Conservation (phyloP, 176 grass and related monocot genomes). For the Raddia distichophylla region DNA sequence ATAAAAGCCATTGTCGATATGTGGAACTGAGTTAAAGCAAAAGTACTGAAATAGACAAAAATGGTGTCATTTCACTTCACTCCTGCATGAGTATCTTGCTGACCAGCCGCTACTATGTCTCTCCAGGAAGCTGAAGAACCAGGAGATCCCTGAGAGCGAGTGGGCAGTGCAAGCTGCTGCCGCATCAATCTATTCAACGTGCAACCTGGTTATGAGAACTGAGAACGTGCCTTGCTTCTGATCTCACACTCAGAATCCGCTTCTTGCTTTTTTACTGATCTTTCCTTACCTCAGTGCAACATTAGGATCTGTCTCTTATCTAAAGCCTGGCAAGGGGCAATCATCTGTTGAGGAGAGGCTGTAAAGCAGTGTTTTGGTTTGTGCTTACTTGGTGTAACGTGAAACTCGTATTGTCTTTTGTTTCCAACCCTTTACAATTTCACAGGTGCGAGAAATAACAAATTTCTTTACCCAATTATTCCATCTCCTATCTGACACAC, state of each 20-base stretch:
- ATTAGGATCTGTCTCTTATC: constrained; percentile 26
- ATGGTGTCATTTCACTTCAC: neutral
- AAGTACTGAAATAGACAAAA: neutral
- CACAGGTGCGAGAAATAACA: constrained; percentile 48
- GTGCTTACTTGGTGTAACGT: constrained; percentile 46
- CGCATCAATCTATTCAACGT: constrained; percentile 92
- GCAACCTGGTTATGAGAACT: constrained; percentile 73
- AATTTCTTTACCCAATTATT: neutral
- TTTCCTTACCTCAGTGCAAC: constrained; percentile 34
- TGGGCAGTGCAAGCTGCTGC: constrained; percentile 88
- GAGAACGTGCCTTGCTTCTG: constrained; percentile 74
- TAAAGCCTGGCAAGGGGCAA: constrained; percentile 29
- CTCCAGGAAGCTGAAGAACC: constrained; percentile 70
- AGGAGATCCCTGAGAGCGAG: constrained; percentile 67
- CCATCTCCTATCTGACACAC: neutral
- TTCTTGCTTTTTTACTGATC: constrained; percentile 37
- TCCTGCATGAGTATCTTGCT: constrained; percentile 11
- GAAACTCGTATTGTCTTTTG: constrained; percentile 26
- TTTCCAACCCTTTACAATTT: constrained; percentile 33
- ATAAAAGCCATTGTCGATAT: neutral
- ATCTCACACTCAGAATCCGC: constrained; percentile 30
- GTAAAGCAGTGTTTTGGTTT: constrained; percentile 33
- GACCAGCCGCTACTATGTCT: neutral
- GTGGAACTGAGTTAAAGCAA: neutral
- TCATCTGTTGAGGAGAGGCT: constrained; percentile 27